A percentile compares a stretch with the other conserved stretches of the same genome.
phyloP scores from a whole-genome alignment of 129 eudicot genomes.

The Rutidosis leptorrhynchoides region DNA sequence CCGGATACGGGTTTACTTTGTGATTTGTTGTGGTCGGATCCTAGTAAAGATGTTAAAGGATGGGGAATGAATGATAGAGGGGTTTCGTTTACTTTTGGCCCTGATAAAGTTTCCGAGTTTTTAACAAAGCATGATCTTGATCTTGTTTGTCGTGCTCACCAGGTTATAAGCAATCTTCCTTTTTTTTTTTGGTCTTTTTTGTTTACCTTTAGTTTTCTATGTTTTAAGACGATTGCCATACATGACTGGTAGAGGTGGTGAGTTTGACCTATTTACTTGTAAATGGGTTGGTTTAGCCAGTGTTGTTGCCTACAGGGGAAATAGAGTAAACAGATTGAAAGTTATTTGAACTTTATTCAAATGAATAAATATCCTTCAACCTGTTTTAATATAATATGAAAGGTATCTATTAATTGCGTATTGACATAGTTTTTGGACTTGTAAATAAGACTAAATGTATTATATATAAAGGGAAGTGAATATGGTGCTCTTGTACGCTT shows the following conservation, averaged over 20 bases:
- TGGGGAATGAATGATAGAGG: conserved; percentile 97
- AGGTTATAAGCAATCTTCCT: conserved; percentile 40
- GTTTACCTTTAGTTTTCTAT: not conserved
- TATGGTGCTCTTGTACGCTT: no score
- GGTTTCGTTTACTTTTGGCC: conserved; percentile 80
- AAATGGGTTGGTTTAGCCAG: not conserved
- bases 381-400: not conserved
- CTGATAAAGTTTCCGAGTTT: conserved; percentile 84
- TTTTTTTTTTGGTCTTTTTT: not conserved
- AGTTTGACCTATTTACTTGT: not conserved
- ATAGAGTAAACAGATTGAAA: not conserved
- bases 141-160: conserved; percentile 93
- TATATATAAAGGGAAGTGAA: no score
- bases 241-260: not conserved
- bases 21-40: conserved; percentile 91
- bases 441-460: not conserved
- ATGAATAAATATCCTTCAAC: not conserved
- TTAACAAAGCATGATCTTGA: conserved; percentile 76
- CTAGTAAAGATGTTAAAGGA: conserved; percentile 75
- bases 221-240: not conserved
- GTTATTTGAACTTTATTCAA: conserved; percentile 1
- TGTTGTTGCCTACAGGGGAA: not conserved
- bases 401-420: not conserved
- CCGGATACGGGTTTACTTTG: conserved; percentile 84
- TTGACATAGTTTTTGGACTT: not conserved